Evolutionary conservation across 208 protist species (phyloP).

Genomic region (Leishmania amazonensis): DNA sequence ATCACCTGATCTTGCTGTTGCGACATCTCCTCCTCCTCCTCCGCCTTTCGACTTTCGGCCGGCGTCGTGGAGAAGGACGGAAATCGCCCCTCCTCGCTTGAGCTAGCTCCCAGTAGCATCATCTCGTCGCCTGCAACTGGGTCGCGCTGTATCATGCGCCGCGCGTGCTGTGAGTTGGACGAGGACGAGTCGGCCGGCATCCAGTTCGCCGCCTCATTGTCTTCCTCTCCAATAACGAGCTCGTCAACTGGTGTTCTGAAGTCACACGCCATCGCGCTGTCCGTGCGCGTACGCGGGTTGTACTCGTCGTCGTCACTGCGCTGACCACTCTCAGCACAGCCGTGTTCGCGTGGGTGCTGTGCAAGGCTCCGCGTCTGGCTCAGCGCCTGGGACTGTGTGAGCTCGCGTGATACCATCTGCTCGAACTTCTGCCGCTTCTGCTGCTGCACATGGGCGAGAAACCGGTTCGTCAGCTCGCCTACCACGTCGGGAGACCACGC

Average conservation of each 20-base stretch:
- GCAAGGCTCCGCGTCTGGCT: constrained; percentile 22
- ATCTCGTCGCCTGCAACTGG: constrained; percentile 24
- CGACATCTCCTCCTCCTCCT: background rate
- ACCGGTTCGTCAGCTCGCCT: constrained; percentile 70
- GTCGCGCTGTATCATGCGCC: constrained; percentile 25
- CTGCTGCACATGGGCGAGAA: constrained; percentile 66
- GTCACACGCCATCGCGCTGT: background rate
- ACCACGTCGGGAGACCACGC: constrained; percentile 66
- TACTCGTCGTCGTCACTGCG: background rate
- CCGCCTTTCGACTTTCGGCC: constrained; percentile 6
- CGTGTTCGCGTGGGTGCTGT: background rate
- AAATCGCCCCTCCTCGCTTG: constrained; percentile 15
- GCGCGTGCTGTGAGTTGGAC: constrained; percentile 22
- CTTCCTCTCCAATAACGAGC: constrained; percentile 73
- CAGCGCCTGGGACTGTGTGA: constrained; percentile 53
- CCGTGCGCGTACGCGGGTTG: background rate
- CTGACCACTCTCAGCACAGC: background rate
- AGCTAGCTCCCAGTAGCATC: constrained; percentile 18
- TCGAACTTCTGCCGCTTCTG: constrained; percentile 63
- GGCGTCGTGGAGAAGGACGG: constrained; percentile 6
- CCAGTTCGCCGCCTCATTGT: constrained; percentile 45
- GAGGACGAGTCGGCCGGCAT: constrained; percentile 26
- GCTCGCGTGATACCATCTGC: constrained; percentile 60
- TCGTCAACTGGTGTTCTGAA: constrained; percentile 38
- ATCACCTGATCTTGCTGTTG: constrained; percentile 31